Evolutionary conservation across 305 asterid genomes (phyloP), one percentile per base, ranked within the genome.

Genomic region (Fraxinus dipetala): DNA sequence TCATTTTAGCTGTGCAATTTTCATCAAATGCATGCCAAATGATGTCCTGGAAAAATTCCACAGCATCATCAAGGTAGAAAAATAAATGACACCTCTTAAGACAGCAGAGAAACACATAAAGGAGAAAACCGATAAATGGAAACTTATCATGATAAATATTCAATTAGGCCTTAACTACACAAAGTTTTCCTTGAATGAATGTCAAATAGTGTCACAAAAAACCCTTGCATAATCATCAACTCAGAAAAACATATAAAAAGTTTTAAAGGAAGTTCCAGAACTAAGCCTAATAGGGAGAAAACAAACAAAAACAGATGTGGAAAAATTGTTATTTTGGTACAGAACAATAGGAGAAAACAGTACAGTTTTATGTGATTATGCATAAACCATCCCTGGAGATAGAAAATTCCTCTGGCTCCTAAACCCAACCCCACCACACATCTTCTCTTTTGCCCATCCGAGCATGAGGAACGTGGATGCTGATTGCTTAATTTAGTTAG

Each of bases 11-110:
- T 14, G 93, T 85, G 82, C 97, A 92, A 16, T 56, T 74, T 82
- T 90, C 96, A 35, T 78, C 31, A 73, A 94, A 89, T 32, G 92
- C 95, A 83, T 83, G 83, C 93, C 93, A 93, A 75, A 95, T 79
- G 77, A 95, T 93, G 90, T 95, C 98, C 99, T 95, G 88, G 72
- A 70, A 90, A 72, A 32, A 70, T 70, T 70, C 76, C 43, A 70
- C 43, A 70, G 40, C 13, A 16, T 32, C 43, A 6, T 69, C 40
- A 70, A 70, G 22, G 13, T 30, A 16, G 45, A 31, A 70, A 31
- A 70, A 70, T 70, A 30, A 70, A 70, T 30, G 43, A 70, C 45
- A 70, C 35, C 13, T 32, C 76, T 30, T 70, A 0, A 14, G 45
- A 30, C 5, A 16, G 43, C 40, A 70, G 26, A 16, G 40, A 32